A percentile compares a stretch with the other conserved stretches of the same genome.
Conservation (phyloP, 2,329 filamentous ascomycete species). For the Colletotrichum camelliae region DNA sequence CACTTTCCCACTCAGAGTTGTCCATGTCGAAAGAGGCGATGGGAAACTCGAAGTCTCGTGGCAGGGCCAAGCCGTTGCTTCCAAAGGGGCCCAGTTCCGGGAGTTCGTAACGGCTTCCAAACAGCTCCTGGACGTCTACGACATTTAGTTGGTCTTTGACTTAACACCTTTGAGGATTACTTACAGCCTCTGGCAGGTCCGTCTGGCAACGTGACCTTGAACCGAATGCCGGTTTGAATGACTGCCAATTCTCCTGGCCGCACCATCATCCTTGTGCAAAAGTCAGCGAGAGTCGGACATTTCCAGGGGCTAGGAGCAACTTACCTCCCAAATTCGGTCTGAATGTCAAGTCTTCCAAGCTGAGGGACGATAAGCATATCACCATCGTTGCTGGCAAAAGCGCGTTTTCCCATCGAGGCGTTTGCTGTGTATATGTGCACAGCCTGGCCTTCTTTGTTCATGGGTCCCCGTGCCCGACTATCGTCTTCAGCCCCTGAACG, state of each 20-base stretch:
- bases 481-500: constrained; percentile 51
- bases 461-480: constrained; percentile 55
- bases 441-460: constrained; percentile 53
- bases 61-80: constrained; percentile 67
- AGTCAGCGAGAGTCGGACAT: neutral
- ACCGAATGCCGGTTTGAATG: constrained; percentile 67
- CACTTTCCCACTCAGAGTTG: constrained; percentile 25
- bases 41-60: constrained; percentile 68
- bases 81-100: constrained; percentile 71
- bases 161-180: neutral
- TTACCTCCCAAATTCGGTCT: constrained; percentile 67
- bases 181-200: constrained; percentile 60
- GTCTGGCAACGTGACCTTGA: constrained; percentile 60
- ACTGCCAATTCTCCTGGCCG: constrained; percentile 70
- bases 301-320: constrained; percentile 11
- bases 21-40: constrained; percentile 54
- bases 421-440: constrained; percentile 55
- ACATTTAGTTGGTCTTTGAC: neutral
- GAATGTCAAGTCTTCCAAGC: constrained; percentile 66
- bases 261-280: constrained; percentile 42
- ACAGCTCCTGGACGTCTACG: constrained; percentile 65
- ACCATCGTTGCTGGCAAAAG: constrained; percentile 63
- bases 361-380: constrained; percentile 70
- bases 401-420: constrained; percentile 46
- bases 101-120: constrained; percentile 66